Evolutionary conservation across 2,329 filamentous ascomycete genomes (phyloP), one percentile per base, ranked within the genome.

Genomic region (Ceratocystis harringtonii): DNA sequence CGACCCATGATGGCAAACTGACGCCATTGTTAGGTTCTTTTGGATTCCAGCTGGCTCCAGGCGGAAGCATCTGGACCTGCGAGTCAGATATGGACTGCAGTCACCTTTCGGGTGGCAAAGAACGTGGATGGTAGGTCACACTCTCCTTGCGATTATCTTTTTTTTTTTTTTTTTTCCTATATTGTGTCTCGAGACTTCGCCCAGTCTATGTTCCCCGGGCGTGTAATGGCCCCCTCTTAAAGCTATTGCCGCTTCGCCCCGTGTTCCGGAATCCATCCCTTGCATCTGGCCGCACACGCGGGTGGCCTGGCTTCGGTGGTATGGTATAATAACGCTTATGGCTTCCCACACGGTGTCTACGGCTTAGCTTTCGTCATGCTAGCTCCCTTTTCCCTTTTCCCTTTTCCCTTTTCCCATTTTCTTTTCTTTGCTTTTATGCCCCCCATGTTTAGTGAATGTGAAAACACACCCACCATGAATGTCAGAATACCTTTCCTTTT

Each of bases 21-120:
- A 41, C 36, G 36, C 36, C 48, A 44, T 44, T 22, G 48, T 55
- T 55, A 57, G 64, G 55, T 50, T 19, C 55, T 25, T 22, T 25
- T 8, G 44, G 10, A n/a, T 43, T 65, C 10, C 25, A 65, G 45
- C n/a, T 17, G 12, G 52, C 58, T 30, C 63, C 68, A 60, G 62
- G 67, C 62, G 78, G 80, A 30, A 90, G 90, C 45, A 87, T 87
- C 32, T 99, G 92, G 92, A 80, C 84, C 50, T 92, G 90, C 72
- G 81, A 84, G 67, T 73, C 83, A 64, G 92, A 96, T 76, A 90
- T 90, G 17, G 90, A 96, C 73, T 96, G 91, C 72, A 86, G 82
- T 67, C 95, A 92, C 75, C 77, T 97, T 69, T 84, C 80, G 64
- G 81, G 82, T 65, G 92, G 92, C 6, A 87, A 88, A 71, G 92